A percentile compares a stretch with the other conserved stretches of the same genome.
Evolutionary conservation across 495 filamentous ascomycete genomes (phyloP).

Genomic region (Xylaria palmicola): DNA sequence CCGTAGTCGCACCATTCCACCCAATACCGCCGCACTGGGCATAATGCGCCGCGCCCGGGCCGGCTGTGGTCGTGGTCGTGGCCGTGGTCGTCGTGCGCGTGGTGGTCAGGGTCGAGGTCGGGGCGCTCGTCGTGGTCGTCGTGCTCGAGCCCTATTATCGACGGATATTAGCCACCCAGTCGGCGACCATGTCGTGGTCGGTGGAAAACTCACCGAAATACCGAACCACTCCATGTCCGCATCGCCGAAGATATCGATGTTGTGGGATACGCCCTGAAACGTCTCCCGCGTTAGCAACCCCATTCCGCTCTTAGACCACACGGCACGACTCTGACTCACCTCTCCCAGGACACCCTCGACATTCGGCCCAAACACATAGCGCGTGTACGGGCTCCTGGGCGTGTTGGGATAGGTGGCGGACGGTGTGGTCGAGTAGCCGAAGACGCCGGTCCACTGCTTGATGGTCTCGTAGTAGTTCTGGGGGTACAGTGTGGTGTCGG

Average conservation of each 20-base stretch:
- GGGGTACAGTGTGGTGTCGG: conserved; percentile 41
- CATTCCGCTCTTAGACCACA: not conserved
- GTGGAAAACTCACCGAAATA: not conserved
- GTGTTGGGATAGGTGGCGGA: conserved; percentile 29
- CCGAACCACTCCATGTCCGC: conserved; percentile 39
- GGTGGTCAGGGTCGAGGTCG: not conserved
- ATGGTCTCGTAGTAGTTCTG: conserved; percentile 50
- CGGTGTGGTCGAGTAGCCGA: conserved; percentile 37
- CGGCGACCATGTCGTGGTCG: not conserved
- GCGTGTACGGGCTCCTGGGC: conserved; percentile 37
- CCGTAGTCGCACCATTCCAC: conserved; percentile 37
- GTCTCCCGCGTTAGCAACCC: not conserved
- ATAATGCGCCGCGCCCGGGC: conserved; percentile 20
- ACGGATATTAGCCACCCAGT: not conserved
- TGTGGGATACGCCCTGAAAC: conserved; percentile 29
- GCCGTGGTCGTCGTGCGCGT: conserved; percentile 3
- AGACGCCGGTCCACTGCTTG: conserved; percentile 52
- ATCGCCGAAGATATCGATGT: conserved; percentile 30
- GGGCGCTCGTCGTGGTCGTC: not conserved
- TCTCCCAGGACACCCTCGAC: conserved; percentile 40
- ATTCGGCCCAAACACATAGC: conserved; percentile 47
- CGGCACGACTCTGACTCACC: not conserved
- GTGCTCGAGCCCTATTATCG: not conserved
- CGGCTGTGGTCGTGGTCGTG: not conserved
- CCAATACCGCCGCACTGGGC: conserved; percentile 49